Base-by-base conservation (phyloP, 768 basidiomycete species). In the Myochromella boudieri region DNA sequence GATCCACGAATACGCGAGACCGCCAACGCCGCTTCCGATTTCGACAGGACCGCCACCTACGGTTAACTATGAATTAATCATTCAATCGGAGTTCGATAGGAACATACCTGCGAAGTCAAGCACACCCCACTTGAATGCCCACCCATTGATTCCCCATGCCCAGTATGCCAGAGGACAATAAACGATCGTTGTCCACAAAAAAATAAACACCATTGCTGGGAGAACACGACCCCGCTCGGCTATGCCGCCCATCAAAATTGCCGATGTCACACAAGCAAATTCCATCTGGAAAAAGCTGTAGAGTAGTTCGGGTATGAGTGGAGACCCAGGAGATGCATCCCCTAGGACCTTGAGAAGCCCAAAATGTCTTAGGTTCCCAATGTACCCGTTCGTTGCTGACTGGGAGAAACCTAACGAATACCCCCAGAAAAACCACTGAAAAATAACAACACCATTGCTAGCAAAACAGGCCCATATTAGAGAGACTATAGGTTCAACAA, bases 231-330 rank as follows among this genome's bases (percentile, higher is more conserved):
- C 89, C 46, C 92, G 87, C 67, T 95, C 93, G 4, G 92, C 92
- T 40, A 91, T 77, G 7, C 87, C 85, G 34, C 87, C 87, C 76
- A 87, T 72, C 21, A 91, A 63, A 40, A 90, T 89, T 10, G 72
- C 84, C 12, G 85, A 84, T 1, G 89, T 91, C 14, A 92, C 87
- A 45, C 84, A 86, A 17, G 83, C 87, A 60, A 89, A 91, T 66
- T 88, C 87, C 84, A 88, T 85, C 61, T 90, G 87, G 71, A 88
- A 93, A 66, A 92, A 85, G 56, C 80, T 82, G 71, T 89, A 95
- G 24, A 95, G 73, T 38, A 94, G 71, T 45, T 84, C 84, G 7
- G 93, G 93, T 46, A 95, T 81, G 32, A 90, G 76, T 31, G 85
- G 82, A 0, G 87, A 87, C 11, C 88, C 92, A 10, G 87, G 85